phyloP scores from a whole-genome alignment of 1,284 basidiomycete species.

The Ganoderma multipileum region DNA sequence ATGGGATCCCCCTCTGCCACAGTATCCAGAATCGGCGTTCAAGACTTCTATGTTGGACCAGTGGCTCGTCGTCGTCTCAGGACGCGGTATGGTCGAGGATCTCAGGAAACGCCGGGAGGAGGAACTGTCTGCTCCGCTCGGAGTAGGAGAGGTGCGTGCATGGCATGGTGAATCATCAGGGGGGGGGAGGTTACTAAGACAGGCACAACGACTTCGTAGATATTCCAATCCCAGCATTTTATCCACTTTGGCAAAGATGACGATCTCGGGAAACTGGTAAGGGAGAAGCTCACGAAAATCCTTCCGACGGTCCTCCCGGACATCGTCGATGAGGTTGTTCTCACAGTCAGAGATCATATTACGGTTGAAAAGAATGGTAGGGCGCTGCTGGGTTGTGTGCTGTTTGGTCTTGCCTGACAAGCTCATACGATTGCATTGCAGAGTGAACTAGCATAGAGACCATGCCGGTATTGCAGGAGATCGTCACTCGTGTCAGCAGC shows the following conservation, averaged over 20 bases:
- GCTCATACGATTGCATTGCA: neutral
- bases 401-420: too few species aligned
- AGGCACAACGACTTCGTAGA: neutral
- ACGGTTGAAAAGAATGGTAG: constrained; percentile 16
- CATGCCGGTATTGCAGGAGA: constrained; percentile 10
- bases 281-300: constrained; percentile 32
- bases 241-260: constrained; percentile 25
- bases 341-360: constrained; percentile 30
- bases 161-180: neutral
- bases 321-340: constrained; percentile 36
- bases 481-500: constrained; percentile 41
- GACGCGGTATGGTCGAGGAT: constrained; percentile 12
- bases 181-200: neutral
- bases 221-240: constrained; percentile 22
- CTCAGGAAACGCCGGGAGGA: neutral
- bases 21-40: constrained; percentile 42
- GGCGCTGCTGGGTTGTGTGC: neutral
- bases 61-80: constrained; percentile 37
- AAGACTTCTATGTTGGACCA: constrained; percentile 45
- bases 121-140: neutral
- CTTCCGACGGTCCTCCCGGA: constrained; percentile 33
- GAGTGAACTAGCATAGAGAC: constrained; percentile 17
- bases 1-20: neutral
- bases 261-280: constrained; percentile 36
- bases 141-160: neutral